Evolutionary conservation across 1,284 basidiomycete species (phyloP).

Genomic region (Boletellus deceptivus): DNA sequence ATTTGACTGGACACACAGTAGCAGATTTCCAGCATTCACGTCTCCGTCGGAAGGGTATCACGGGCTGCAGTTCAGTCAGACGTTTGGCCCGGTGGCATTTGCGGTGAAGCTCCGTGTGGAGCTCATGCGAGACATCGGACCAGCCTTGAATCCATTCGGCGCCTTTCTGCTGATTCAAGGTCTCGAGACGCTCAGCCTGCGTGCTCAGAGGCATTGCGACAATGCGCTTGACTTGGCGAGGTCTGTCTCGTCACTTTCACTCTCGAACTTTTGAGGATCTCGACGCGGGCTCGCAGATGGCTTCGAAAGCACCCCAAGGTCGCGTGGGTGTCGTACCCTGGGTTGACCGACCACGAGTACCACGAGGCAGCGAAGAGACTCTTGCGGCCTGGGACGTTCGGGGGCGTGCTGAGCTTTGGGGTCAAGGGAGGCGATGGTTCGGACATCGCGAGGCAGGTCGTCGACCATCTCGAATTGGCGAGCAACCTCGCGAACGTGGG

Average conservation of each 20-base stretch:
- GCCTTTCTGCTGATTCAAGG: conserved; percentile 82
- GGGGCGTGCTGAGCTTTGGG: conserved; percentile 81
- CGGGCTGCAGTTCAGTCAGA: conserved; percentile 67
- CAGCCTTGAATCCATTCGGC: conserved; percentile 72
- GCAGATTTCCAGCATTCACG: conserved; percentile 79
- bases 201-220: conserved; percentile 69
- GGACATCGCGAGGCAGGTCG: conserved; percentile 58
- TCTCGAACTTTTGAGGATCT: neutral
- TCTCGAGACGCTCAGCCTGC: conserved; percentile 79
- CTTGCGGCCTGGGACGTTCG: conserved; percentile 58
- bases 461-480: conserved; percentile 72
- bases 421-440: conserved; percentile 57
- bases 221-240: conserved; percentile 73
- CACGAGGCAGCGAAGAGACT: conserved; percentile 59
- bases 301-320: conserved; percentile 70
- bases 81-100: conserved; percentile 71
- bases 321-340: conserved; percentile 80
- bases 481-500: conserved; percentile 72
- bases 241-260: conserved; percentile 29
- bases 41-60: conserved; percentile 82
- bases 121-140: conserved; percentile 75
- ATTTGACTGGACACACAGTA: conserved; percentile 80
- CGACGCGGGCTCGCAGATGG: conserved; percentile 38
- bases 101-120: conserved; percentile 71
- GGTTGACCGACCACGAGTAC: conserved; percentile 62